Percentiles rank a stretch among this genome's conserved stretches.
Evolutionary conservation across 2,329 filamentous ascomycete genomes (phyloP).

Genomic region (Clonostachys sp.): DNA sequence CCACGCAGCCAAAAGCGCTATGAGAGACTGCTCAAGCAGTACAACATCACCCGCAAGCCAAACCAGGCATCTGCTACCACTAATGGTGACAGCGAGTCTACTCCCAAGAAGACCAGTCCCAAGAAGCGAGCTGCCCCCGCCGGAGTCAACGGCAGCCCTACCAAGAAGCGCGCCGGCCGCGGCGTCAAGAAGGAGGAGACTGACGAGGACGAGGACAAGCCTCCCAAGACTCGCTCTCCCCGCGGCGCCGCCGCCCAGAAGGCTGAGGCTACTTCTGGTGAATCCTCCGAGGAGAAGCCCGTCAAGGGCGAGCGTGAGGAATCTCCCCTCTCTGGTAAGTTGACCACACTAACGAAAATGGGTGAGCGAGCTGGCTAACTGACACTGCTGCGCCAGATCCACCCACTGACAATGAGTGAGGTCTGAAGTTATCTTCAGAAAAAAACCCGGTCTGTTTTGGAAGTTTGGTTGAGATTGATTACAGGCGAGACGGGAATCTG

Average conservation of each 20-base stretch:
- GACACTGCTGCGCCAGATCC: too few relatives aligned
- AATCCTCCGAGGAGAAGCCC: constrained; percentile 5
- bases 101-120: constrained; percentile 8
- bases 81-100: constrained; percentile 2
- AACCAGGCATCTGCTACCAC: constrained; percentile 1
- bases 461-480: too few relatives aligned
- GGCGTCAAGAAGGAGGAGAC: neutral
- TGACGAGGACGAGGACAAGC: neutral
- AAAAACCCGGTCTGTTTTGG: too few relatives aligned
- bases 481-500: too few relatives aligned
- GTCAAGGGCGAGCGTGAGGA: constrained; percentile 11
- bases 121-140: constrained; percentile 18
- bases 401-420: too few relatives aligned
- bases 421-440: too few relatives aligned
- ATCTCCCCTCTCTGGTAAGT: constrained; percentile 17
- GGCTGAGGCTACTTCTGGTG: constrained; percentile 8
- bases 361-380: too few relatives aligned
- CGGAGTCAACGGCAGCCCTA: constrained; percentile 7
- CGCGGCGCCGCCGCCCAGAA: constrained; percentile 9
- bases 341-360: too few relatives aligned
- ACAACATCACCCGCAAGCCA: constrained; percentile 35
- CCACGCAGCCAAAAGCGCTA: constrained; percentile 58
- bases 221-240: constrained; percentile 3
- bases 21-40: constrained; percentile 58
- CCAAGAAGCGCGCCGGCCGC: constrained; percentile 12